These are phyloP conservation scores for Turnera subulata DNA, from an alignment of 345 rosid species.

Conservation along the genomic window DNA sequence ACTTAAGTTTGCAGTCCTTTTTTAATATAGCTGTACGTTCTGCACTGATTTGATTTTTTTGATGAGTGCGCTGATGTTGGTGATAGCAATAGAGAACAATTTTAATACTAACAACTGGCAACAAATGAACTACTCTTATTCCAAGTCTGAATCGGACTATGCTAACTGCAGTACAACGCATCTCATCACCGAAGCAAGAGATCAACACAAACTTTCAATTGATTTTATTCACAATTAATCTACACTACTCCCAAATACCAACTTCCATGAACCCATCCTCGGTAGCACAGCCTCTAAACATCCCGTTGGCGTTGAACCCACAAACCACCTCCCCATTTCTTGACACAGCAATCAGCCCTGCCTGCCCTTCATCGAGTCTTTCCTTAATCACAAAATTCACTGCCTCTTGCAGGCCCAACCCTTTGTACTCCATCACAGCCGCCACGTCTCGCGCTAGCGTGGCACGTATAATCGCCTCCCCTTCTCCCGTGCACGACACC, in stretches of 20 bases:
- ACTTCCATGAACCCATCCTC: slow-evolving; percentile 93
- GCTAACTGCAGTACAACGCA: too few relatives aligned
- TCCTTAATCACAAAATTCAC: slow-evolving; percentile 74
- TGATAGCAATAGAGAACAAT: too few relatives aligned
- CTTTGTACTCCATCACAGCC: slow-evolving; percentile 97
- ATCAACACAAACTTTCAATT: too few relatives aligned
- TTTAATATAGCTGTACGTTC: too few relatives aligned
- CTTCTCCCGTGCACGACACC: slow-evolving; percentile 93
- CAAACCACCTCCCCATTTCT: slow-evolving; percentile 79
- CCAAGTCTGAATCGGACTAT: too few relatives aligned
- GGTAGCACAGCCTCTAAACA: slow-evolving; percentile 89
- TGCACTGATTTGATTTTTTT: too few relatives aligned
- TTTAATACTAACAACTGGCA: too few relatives aligned
- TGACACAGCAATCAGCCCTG: slow-evolving; percentile 92
- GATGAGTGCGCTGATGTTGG: too few relatives aligned
- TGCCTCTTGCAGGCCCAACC: slow-evolving; percentile 65
- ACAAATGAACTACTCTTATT: too few relatives aligned
- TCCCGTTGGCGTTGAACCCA: slow-evolving; percentile 69
- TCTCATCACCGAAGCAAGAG: too few relatives aligned
- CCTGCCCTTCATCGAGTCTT: slow-evolving; percentile 72
- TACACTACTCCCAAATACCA: slow-evolving; percentile 48
- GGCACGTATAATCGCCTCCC: slow-evolving; percentile 86
- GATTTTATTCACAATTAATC: too few relatives aligned
- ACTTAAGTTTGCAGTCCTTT: too few relatives aligned
- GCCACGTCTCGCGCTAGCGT: slow-evolving; percentile 91